Percentiles rank a stretch among this genome's conserved stretches.
phyloP scores from a whole-genome alignment of 768 basidiomycete species.

The Aureoboletus auriporus region DNA sequence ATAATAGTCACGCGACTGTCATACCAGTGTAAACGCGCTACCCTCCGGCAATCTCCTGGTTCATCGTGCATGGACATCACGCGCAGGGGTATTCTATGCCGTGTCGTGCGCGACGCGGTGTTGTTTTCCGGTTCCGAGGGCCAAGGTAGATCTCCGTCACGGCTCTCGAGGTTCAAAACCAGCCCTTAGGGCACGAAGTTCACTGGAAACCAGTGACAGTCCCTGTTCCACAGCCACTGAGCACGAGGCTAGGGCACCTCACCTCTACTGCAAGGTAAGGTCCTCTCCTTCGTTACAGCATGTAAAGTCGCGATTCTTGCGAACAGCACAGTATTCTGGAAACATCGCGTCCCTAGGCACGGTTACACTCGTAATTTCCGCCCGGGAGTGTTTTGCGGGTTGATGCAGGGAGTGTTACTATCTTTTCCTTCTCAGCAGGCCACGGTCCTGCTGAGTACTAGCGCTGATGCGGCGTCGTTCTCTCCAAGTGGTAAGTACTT shows the following conservation, averaged over 20 bases:
- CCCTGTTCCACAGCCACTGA: conserved; percentile 3
- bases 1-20: conserved; percentile 4
- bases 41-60: conserved; percentile 5
- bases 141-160: conserved; percentile 11
- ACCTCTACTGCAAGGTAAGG: conserved; percentile 19
- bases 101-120: conserved; percentile 2
- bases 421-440: conserved; percentile 3
- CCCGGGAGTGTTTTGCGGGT: conserved; percentile 1
- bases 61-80: conserved; percentile 12
- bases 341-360: conserved; percentile 8
- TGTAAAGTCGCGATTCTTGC: not conserved
- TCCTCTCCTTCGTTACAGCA: conserved; percentile 4
- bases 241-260: conserved; percentile 12
- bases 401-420: conserved; percentile 2
- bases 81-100: conserved; percentile 5
- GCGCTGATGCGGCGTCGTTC: not conserved
- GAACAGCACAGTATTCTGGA: conserved; percentile 6
- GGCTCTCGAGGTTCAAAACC: conserved; percentile 2
- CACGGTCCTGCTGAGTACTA: conserved; percentile 2
- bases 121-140: conserved; percentile 23
- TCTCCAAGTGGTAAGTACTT: too few species aligned
- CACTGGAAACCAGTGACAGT: not conserved
- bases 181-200: conserved; percentile 7
- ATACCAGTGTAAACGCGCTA: conserved; percentile 1
- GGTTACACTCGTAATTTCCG: conserved; percentile 22